Evolutionary conservation across 768 basidiomycete species (phyloP), one percentile per base, ranked within the genome.

Genomic region (Lyophyllum decastes): DNA sequence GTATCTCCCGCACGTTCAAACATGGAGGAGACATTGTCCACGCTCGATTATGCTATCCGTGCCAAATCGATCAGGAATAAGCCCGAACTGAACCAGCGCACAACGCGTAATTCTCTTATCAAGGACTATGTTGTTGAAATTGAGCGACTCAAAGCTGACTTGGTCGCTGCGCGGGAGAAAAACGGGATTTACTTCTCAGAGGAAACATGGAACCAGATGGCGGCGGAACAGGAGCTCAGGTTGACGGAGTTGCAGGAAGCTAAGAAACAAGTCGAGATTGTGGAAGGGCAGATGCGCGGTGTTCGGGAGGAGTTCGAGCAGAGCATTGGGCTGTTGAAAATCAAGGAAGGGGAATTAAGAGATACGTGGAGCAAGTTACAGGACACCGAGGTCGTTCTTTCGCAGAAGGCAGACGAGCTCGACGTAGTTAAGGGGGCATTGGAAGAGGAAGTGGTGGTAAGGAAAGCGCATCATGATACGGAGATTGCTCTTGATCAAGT

Each of bases 21-120:
- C 68, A 83, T 96, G 76, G 97, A 99, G 72, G 97, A 98, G 73
- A 98, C 97, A 0, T 83, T 97, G 19, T 97, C 95, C 2, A 99
- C 97, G 0, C 87, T 99, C 44, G 95, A 98, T 70, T 99, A 99
- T 65, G 96, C 97, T 27, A 83, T 94, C 46, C 87, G 93, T 24
- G 97, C 97, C 26, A 98, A 96, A 70, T 91, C 92, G 24, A 98
- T 99, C 67, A 85, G 87, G 50, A 98, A 98, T 75, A 89, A 90
- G 65, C 97, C 97, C 8, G 95, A 98, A 71, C 74, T 97, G 38
- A 98, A 98, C 72, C 92, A 94, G 68, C 88, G 94, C 47, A 90
- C 97, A 85, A 94, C 93, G 9, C 88, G 94, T 47, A 92, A 94
- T 59, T 86, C 93, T 0, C 85, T 98, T 49, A 75, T 99, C 46